Percentiles rank a stretch among this genome's conserved stretches.
These are phyloP conservation scores for Lycium barbarum DNA, from an alignment of 257 asterid genomes.

Conservation along the genomic window DNA sequence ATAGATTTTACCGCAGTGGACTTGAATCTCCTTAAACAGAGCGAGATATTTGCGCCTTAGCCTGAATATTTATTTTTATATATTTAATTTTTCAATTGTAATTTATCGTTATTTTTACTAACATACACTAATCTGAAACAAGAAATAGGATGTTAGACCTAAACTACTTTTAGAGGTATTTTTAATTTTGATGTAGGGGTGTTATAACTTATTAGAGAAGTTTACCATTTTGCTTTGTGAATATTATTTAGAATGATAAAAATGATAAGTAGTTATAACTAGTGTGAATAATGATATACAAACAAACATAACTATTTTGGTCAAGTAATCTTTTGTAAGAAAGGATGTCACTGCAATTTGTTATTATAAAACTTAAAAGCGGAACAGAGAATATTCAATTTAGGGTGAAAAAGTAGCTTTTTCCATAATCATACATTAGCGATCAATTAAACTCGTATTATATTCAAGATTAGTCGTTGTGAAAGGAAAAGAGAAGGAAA, in stretches of 20 bases:
- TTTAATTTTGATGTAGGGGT: not conserved
- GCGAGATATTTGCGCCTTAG: too few relatives aligned
- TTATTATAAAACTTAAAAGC: not conserved
- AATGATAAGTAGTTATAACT: not conserved
- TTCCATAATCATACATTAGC: not conserved
- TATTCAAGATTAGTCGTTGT: not conserved
- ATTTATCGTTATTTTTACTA: too few relatives aligned
- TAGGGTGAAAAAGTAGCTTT: constrained; percentile 7
- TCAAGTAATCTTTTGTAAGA: not conserved
- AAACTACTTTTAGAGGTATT: not conserved
- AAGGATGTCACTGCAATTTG: not conserved
- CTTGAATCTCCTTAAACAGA: too few relatives aligned
- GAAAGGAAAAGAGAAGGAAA: not conserved
- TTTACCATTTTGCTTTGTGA: not conserved
- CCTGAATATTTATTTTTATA: too few relatives aligned
- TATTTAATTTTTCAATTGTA: too few relatives aligned
- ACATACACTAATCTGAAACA: not conserved
- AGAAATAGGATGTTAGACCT: not conserved
- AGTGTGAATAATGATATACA: not conserved
- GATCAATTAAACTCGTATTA: not conserved
- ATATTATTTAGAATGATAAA: not conserved
- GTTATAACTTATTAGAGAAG: not conserved
- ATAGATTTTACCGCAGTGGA: too few relatives aligned
- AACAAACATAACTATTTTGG: constrained; percentile 7
- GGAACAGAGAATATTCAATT: not conserved